Evolutionary conservation across 805 yeast species (phyloP).

Genomic region (Candida cerambycidarum): DNA sequence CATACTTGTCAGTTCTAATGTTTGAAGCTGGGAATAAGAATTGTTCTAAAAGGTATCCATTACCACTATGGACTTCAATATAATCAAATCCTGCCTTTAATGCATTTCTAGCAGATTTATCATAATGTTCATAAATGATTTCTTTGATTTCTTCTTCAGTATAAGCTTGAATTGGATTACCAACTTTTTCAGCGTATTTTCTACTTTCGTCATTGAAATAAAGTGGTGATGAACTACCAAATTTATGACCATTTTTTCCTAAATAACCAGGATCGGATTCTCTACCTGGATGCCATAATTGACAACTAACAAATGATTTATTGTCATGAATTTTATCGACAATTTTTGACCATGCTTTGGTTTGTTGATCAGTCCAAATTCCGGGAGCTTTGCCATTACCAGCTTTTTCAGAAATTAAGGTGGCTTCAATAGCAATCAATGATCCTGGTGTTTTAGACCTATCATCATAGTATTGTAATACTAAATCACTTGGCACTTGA

Average conservation of each 20-base stretch:
- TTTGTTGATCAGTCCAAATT: conserved; percentile 48
- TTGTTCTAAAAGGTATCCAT: conserved; percentile 40
- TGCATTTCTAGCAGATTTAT: conserved; percentile 30
- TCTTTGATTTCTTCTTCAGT: conserved; percentile 24
- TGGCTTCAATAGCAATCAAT: conserved; percentile 32
- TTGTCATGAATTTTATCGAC: conserved; percentile 45
- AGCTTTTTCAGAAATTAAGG: conserved; percentile 34
- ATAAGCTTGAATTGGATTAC: conserved; percentile 16
- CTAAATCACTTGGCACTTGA: conserved; percentile 28
- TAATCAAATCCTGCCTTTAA: conserved; percentile 38
- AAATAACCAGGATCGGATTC: conserved; percentile 26
- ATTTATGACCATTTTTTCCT: conserved; percentile 21
- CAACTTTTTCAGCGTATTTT: conserved; percentile 15
- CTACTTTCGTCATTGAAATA: conserved; percentile 18
- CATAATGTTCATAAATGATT: conserved; percentile 21
- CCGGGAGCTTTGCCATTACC: conserved; percentile 47
- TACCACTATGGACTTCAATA: conserved; percentile 41
- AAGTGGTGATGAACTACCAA: conserved; percentile 20
- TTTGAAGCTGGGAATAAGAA: conserved; percentile 35
- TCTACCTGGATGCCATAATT: conserved; percentile 56
- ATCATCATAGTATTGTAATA: conserved; percentile 28
- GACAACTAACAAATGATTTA: conserved; percentile 43
- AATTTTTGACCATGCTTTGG: conserved; percentile 49
- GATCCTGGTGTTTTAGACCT: conserved; percentile 31
- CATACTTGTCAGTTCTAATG: conserved; percentile 32